Conservation (phyloP, 2,329 filamentous ascomycete genomes). For the Sporothrix inflata region DNA sequence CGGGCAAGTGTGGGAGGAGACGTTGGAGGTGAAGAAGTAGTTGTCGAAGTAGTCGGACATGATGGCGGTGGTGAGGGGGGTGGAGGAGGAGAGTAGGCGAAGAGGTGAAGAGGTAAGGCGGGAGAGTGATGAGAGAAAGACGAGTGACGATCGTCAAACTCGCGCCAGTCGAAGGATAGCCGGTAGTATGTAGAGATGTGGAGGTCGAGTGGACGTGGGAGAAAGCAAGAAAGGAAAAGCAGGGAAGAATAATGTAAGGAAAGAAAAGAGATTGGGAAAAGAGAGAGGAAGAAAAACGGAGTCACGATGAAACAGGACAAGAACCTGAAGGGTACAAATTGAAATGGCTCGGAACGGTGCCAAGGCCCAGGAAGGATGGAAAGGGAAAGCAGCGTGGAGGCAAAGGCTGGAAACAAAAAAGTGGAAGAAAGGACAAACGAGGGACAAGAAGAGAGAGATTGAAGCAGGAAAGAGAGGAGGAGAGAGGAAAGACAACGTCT, state of each 20-base stretch:
- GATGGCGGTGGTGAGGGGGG: not conserved
- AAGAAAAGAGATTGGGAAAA: not conserved
- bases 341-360: not conserved
- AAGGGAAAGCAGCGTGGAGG: not conserved
- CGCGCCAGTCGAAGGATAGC: not conserved
- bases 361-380: not conserved
- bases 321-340: not conserved
- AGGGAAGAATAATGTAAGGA: not conserved
- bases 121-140: not conserved
- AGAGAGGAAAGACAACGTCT: not conserved
- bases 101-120: not conserved
- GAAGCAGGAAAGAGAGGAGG: not conserved
- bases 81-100: not conserved
- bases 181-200: not conserved
- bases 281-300: not conserved
- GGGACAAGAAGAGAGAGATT: not conserved
- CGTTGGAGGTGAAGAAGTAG: conserved; percentile 34
- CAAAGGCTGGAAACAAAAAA: not conserved
- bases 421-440: not conserved
- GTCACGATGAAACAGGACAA: conserved; percentile 6
- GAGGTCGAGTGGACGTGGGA: not conserved
- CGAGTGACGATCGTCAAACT: conserved; percentile 5
- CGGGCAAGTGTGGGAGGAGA: conserved; percentile 30
- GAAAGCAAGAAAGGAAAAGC: not conserved
- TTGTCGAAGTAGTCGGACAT: conserved; percentile 32